Evolutionary conservation across 176 grass and related monocot genomes (phyloP), one percentile per base, ranked within the genome.

Genomic region (Melocanna baccifera): DNA sequence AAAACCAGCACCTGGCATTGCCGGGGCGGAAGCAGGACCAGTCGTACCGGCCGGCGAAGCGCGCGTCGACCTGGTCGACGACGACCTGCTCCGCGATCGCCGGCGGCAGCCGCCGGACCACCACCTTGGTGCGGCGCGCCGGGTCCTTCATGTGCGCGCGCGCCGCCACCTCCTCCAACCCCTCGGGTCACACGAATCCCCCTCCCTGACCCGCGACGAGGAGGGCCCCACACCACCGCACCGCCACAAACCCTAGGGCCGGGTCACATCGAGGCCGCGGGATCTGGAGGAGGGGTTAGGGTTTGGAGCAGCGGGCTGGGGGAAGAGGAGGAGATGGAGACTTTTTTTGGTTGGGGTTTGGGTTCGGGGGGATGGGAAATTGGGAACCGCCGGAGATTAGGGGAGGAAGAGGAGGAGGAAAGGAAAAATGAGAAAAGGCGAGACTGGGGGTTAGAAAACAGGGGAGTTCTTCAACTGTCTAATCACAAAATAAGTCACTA

Each of bases 11-110:
- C 97, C 93, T 96, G 77, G 74, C 87, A 85, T 89, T 99, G 65
- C 97, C 97, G 45, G 91, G 86, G 73, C 91, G 88, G 88, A 99
- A 96, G 77, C 76, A 87, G 36, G 89, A 79, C 93, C 91, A 96
- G 76, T 99, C 90, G 70, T 92, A 99, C 40, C 97, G 93, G 4
- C 91, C 93, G 26, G 89, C 89, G 84, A 99, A 99, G 78, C 90
- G 91, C 34, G 82, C 86, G 41, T 99, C 93, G 81, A 99, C 94
- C 97, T 96, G 93, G 75, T 99, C 91, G 88, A 96, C 52, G 56
- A 99, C 88, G 48, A 86, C 88, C 62, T 93, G 83, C 80, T 92
- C 90, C 69, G 88, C 74, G 70, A 99, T 88, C 70, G 93, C 87
- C 81, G 91, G 91, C 45, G 97, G 97, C 78, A 99, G 84, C 80